Base-by-base conservation (phyloP, 495 filamentous ascomycete species). In the Tirmania nivea region DNA sequence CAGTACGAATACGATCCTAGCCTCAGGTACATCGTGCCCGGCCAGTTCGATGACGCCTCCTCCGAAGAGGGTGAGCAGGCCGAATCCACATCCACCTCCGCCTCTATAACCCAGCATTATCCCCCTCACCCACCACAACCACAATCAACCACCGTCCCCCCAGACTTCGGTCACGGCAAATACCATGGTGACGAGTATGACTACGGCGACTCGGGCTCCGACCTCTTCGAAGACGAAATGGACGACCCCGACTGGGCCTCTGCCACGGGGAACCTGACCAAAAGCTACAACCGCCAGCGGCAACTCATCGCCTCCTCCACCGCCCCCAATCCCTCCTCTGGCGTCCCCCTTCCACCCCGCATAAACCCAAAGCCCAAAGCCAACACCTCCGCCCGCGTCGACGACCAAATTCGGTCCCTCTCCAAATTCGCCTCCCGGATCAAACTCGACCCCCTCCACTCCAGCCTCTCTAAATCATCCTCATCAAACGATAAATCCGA, bases 351-450 rank as follows among this genome's bases (percentile, higher is more conserved):
- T 4, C 4, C 2, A 21, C 78, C 78, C n/a, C 83, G 83, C 65
- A 78, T 79, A 52, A 94, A 94, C 60, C 86, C 93, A 63, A 89
- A 86, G 61, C 87, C 88, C 0, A 75, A 71, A 4, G 80, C 84
- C 12, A 94, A 94, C 65, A 83, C 81, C 0, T 69, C 74, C 35
- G 75, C 84, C 2, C 76, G 76, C 11, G 70, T 95, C 39, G 87
- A 95, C 62, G 90, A 96, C 63, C 84, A 95, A 54, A 78, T 94
- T 35, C 78, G 79, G 7, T 79, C 80, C 19, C 70, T 97, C 14
- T 80, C 87, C 20, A 81, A 78, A 55, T 86, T 94, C 69, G 86
- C 90, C 0, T 77, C 69, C n/a, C 90, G 94, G 70, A 84, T 97
- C 56, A 80, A 80, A 58, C 75, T 96, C 11, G 80, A 89, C 64